Conservation (phyloP, 2,329 filamentous ascomycete genomes). For the Trichothecium sympodiale region DNA sequence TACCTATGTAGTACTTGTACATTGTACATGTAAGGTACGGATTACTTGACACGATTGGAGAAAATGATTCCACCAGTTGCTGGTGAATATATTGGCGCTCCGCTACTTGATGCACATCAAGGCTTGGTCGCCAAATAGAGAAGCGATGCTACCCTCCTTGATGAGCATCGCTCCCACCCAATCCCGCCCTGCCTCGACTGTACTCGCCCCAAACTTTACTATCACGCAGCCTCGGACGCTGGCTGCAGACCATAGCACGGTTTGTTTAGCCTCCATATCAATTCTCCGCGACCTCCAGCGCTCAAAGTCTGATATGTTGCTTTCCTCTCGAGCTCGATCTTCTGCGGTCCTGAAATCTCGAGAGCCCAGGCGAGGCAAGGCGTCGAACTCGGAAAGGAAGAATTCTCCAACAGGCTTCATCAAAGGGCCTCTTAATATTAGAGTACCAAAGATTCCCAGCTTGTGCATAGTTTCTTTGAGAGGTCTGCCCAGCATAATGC, state of each 20-base stretch:
- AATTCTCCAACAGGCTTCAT: slow-evolving; percentile 58
- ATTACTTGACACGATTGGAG: no score
- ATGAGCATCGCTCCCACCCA: slow-evolving; percentile 72
- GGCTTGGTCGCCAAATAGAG: slow-evolving; percentile 69
- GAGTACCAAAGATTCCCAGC: slow-evolving; percentile 69
- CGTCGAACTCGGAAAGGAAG: slow-evolving; percentile 68
- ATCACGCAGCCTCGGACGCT: slow-evolving; percentile 72
- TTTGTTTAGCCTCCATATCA: slow-evolving; percentile 43
- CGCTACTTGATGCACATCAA: slow-evolving; percentile 59
- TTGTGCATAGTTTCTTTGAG: slow-evolving; percentile 58
- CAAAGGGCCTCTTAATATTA: slow-evolving; percentile 67
- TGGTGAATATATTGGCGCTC: no score
- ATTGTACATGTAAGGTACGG: no score
- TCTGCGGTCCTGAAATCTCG: slow-evolving; percentile 59
- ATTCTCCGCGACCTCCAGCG: slow-evolving; percentile 46
- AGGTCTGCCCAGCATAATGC: slow-evolving; percentile 23
- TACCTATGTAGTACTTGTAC: no score
- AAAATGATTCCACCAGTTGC: no score
- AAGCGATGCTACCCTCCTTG: slow-evolving; percentile 60
- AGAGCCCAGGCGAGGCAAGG: slow-evolving; percentile 70
- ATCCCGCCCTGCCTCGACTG: slow-evolving; percentile 67
- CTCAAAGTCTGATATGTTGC: slow-evolving; percentile 28
- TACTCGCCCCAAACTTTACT: slow-evolving; percentile 79
- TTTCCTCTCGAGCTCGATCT: slow-evolving; percentile 26
- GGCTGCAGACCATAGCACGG: slow-evolving; percentile 73